Evolutionary conservation across 345 rosid species (phyloP).

Genomic region (Populus pruinosa): DNA sequence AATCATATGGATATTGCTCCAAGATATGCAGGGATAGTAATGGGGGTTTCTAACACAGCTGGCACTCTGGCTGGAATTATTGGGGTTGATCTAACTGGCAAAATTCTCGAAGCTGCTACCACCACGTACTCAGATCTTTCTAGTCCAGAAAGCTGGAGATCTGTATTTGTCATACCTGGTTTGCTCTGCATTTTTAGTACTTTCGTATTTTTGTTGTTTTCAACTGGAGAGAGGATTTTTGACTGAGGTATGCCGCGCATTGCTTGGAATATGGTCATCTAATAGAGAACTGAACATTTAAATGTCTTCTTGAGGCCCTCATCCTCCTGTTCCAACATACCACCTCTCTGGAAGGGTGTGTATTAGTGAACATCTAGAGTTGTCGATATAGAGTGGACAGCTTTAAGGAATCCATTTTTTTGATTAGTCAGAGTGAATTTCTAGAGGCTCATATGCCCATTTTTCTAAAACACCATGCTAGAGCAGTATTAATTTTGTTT

Average conservation of each 20-base stretch:
- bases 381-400: background rate
- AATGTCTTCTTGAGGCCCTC: background rate
- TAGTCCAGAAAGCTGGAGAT: slow-evolving; percentile 92
- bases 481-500: background rate
- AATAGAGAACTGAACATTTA: background rate
- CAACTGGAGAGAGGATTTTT: slow-evolving; percentile 93
- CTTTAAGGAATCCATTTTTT: slow-evolving; percentile 5
- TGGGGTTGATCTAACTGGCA: slow-evolving; percentile 85
- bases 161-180: slow-evolving; percentile 82
- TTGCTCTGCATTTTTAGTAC: slow-evolving; percentile 79
- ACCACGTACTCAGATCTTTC: slow-evolving; percentile 68
- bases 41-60: slow-evolving; percentile 98
- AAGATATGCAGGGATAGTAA: slow-evolving; percentile 86
- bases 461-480: background rate
- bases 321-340: background rate
- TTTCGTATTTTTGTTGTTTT: slow-evolving; percentile 63
- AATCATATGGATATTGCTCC: slow-evolving; percentile 99
- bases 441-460: background rate
- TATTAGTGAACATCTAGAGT: slow-evolving; percentile 10
- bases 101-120: slow-evolving; percentile 86
- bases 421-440: background rate
- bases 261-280: slow-evolving; percentile 3
- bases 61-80: slow-evolving; percentile 93
- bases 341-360: background rate
- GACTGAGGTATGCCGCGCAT: slow-evolving; percentile 44